A percentile compares a stretch with the other conserved stretches of the same genome.
Conservation (phyloP, 2,329 filamentous ascomycete species). For the Diaporthe australafricana region DNA sequence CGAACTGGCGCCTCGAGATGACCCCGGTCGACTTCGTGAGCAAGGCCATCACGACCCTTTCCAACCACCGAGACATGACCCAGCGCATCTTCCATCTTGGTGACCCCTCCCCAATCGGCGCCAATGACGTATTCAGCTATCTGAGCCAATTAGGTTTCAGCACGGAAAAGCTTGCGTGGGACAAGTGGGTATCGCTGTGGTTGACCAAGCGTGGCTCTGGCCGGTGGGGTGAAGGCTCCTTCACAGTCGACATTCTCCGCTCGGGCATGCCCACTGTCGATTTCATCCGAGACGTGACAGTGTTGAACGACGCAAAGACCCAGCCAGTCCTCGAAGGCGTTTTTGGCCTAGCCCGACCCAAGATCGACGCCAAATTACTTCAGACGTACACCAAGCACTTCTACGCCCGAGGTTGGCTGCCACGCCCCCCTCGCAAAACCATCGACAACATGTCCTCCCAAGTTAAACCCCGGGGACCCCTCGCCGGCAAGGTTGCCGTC, state of each 20-base stretch:
- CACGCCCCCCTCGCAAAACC: constrained; percentile 67
- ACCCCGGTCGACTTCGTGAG: constrained; percentile 86
- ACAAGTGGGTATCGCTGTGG: constrained; percentile 82
- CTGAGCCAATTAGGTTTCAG: constrained; percentile 76
- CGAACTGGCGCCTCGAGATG: constrained; percentile 85
- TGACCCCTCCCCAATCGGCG: constrained; percentile 77
- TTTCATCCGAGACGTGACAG: constrained; percentile 76
- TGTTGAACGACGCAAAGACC: constrained; percentile 78
- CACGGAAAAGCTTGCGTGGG: constrained; percentile 74
- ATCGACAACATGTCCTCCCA: constrained; percentile 39
- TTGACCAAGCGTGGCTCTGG: constrained; percentile 73
- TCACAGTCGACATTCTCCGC: constrained; percentile 83
- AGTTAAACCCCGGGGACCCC: constrained; percentile 63
- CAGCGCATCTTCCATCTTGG: constrained; percentile 80
- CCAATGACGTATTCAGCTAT: constrained; percentile 72
- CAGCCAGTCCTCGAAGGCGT: constrained; percentile 63
- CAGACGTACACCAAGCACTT: constrained; percentile 85
- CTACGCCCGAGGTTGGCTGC: constrained; percentile 83
- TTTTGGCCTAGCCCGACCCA: constrained; percentile 70
- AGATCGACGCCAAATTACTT: constrained; percentile 76
- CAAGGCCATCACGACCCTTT: constrained; percentile 77
- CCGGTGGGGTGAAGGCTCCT: constrained; percentile 76
- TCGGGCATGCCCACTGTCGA: constrained; percentile 84
- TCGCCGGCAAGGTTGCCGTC: constrained; percentile 78
- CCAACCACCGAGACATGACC: constrained; percentile 70